Percentiles rank a stretch among this genome's conserved stretches.
phyloP scores from a whole-genome alignment of 257 asterid genomes.

The Penstemon eatonii region DNA sequence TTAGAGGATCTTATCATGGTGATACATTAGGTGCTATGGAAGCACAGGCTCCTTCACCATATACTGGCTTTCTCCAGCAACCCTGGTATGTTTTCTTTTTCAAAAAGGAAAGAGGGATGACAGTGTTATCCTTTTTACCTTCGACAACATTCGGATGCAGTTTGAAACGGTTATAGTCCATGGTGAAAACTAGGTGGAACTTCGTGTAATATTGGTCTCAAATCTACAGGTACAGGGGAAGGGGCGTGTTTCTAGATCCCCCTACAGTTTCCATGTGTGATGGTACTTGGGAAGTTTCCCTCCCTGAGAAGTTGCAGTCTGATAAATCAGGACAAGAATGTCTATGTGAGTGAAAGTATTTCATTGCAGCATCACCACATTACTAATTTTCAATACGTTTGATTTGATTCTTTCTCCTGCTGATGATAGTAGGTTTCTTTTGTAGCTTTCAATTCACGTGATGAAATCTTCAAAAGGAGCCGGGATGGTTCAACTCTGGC shows the following conservation, averaged over 20 bases:
- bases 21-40: slow-evolving; percentile 99
- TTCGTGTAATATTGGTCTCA: slow-evolving; percentile 20
- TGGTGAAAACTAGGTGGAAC: slow-evolving; percentile 22
- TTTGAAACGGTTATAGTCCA: background rate
- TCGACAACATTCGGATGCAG: no score
- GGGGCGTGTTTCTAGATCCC: slow-evolving; percentile 90
- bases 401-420: slow-evolving; percentile 20
- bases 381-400: slow-evolving; percentile 14
- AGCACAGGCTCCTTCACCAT: slow-evolving; percentile 97
- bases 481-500: slow-evolving; percentile 71
- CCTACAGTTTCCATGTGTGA: slow-evolving; percentile 70
- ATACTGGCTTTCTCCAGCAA: slow-evolving; percentile 95
- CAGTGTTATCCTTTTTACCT: slow-evolving; percentile 14
- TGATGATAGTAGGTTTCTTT: slow-evolving; percentile 27
- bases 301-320: slow-evolving; percentile 62
- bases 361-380: background rate
- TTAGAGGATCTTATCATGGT: slow-evolving; percentile 95
- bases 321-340: slow-evolving; percentile 39
- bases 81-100: slow-evolving; percentile 67
- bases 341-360: slow-evolving; percentile 52
- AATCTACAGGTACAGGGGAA: slow-evolving; percentile 77
- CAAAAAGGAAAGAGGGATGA: slow-evolving; percentile 5
- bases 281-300: slow-evolving; percentile 73
- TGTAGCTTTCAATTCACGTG: slow-evolving; percentile 74
- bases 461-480: slow-evolving; percentile 59